Evolutionary conservation across 2,329 filamentous ascomycete genomes (phyloP).

Genomic region (Fusarium gaditjirri): DNA sequence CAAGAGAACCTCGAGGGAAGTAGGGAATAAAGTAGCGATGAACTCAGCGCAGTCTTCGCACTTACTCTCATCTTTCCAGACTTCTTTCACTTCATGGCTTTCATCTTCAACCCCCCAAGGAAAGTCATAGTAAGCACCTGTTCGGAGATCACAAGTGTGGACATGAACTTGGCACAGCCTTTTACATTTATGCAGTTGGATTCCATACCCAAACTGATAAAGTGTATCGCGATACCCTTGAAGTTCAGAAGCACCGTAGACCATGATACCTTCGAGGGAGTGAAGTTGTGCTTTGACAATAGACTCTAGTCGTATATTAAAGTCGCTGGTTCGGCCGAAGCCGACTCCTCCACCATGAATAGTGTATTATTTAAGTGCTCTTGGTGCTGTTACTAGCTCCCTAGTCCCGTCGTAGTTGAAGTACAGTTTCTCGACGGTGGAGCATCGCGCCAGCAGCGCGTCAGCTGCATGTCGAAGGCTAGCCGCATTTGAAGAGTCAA

Average conservation of each 20-base stretch:
- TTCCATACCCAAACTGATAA: not conserved
- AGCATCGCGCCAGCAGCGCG: fast-evolving
- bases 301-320: not conserved
- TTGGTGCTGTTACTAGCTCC: fast-evolving
- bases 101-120: not conserved
- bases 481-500: not conserved
- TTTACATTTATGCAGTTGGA: fast-evolving
- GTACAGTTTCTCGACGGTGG: not conserved
- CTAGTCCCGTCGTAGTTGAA: fast-evolving
- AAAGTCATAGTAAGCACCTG: not conserved
- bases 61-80: not conserved
- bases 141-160: not conserved
- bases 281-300: not conserved
- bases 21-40: not conserved
- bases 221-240: not conserved
- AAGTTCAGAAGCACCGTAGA: not conserved
- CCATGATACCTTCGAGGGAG: not conserved
- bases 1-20: not conserved
- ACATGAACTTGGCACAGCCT: not conserved
- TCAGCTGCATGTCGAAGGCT: not conserved
- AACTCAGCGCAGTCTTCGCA: not conserved
- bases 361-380: not conserved
- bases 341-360: fast-evolving
- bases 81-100: fast-evolving
- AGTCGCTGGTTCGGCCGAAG: not conserved